These are phyloP conservation scores for Vickermania ingenoplastis DNA, from an alignment of 208 protist species.

Conservation along the genomic window DNA sequence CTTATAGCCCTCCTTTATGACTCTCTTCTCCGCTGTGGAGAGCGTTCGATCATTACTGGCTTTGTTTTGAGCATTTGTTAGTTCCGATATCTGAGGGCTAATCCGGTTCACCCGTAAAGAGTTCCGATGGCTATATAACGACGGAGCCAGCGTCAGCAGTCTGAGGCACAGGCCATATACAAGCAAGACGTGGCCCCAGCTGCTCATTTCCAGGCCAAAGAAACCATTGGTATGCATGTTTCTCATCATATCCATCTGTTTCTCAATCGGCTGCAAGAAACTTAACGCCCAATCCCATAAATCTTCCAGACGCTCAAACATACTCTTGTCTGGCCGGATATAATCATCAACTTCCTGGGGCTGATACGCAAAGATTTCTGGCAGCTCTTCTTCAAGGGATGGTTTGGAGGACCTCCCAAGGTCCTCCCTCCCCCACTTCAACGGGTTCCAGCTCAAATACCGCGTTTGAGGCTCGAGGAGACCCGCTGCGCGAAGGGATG, in stretches of 20 bases:
- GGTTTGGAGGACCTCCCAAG: slow-evolving; percentile 15
- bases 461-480: slow-evolving; percentile 20
- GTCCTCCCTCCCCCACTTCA: slow-evolving; percentile 25
- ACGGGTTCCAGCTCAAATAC: slow-evolving; percentile 56
- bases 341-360: slow-evolving; percentile 81
- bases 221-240: slow-evolving; percentile 56
- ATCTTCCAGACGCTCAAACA: slow-evolving; percentile 77
- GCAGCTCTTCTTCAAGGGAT: slow-evolving; percentile 75
- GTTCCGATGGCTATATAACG: slow-evolving; percentile 79
- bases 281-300: slow-evolving; percentile 82
- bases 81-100: slow-evolving; percentile 60
- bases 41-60: slow-evolving; percentile 75
- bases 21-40: slow-evolving; percentile 68
- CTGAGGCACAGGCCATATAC: slow-evolving; percentile 70
- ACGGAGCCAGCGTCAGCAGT: slow-evolving; percentile 62
- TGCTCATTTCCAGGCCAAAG: slow-evolving; percentile 56
- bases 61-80: slow-evolving; percentile 67
- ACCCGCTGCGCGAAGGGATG: too few species aligned
- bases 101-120: slow-evolving; percentile 70
- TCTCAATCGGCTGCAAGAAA: slow-evolving; percentile 80
- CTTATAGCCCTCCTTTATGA: slow-evolving; percentile 81
- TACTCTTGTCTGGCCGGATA: slow-evolving; percentile 73
- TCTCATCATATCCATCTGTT: slow-evolving; percentile 80
- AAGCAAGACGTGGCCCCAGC: slow-evolving; percentile 79
- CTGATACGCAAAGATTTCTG: slow-evolving; percentile 76